Conservation (phyloP, 148 eudicot genomes). For the Fallopia convolvulus region DNA sequence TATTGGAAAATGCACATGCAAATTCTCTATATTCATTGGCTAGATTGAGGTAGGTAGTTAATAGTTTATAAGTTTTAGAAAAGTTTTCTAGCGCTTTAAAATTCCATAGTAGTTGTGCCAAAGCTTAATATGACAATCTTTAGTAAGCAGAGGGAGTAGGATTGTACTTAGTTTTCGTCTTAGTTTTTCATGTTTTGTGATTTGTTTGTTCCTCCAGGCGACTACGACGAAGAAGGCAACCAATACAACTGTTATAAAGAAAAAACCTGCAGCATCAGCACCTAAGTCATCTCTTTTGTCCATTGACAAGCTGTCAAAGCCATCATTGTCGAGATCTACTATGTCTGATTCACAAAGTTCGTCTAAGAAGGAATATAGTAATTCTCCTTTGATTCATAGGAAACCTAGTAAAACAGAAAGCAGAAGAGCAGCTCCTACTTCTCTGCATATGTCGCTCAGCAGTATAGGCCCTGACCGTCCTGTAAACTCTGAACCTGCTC, state of each 20-base stretch:
- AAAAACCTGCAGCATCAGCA: conserved; percentile 26
- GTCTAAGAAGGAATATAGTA: conserved; percentile 33
- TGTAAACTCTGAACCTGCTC: conserved; percentile 34
- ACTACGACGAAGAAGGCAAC: conserved; percentile 1
- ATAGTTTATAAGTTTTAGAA: too few relatives aligned
- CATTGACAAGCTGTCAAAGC: conserved; percentile 40
- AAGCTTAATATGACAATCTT: too few relatives aligned
- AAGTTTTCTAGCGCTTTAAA: too few relatives aligned
- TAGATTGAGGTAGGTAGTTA: too few relatives aligned
- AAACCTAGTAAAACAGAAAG: conserved; percentile 29
- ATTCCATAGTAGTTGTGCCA: too few relatives aligned
- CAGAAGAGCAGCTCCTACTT: conserved; percentile 41
- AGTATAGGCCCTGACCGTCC: conserved; percentile 26
- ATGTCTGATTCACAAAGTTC: conserved; percentile 30
- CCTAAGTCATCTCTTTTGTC: conserved; percentile 38
- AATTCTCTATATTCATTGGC: too few relatives aligned
- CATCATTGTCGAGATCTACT: conserved; percentile 23
- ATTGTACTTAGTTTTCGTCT: background rate
- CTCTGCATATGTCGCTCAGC: conserved; percentile 69
- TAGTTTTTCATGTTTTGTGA: background rate
- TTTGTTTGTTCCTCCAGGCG: background rate
- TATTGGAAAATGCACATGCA: too few relatives aligned
- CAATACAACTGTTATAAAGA: conserved; percentile 21
- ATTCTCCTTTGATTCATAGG: conserved; percentile 33
- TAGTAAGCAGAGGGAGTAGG: background rate